phyloP scores from a whole-genome alignment of 257 asterid species.

The Forsythia viridissima region DNA sequence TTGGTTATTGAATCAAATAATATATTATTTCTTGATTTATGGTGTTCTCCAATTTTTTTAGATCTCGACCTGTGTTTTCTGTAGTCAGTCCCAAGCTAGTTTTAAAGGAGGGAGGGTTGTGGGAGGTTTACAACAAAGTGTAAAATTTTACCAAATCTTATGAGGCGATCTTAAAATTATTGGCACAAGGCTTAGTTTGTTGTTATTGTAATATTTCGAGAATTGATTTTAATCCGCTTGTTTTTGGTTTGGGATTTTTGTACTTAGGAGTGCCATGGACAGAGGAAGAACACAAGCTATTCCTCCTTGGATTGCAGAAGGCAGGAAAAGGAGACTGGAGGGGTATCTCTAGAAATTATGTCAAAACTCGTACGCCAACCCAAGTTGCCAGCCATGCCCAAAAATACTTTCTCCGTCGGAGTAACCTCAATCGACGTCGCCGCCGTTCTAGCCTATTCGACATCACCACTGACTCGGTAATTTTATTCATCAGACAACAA shows the following conservation, averaged over 20 bases:
- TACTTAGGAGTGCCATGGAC: conserved; percentile 84
- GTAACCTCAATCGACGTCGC: conserved; percentile 74
- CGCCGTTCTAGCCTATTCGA: conserved; percentile 94
- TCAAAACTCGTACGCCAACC: conserved; percentile 88
- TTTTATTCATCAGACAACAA: background rate
- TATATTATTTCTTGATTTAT: background rate
- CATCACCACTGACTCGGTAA: conserved; percentile 82
- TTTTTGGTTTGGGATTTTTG: conserved; percentile 9
- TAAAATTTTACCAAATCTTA: background rate
- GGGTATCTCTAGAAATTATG: conserved; percentile 83
- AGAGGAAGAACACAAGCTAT: conserved; percentile 84
- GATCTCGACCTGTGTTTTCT: background rate
- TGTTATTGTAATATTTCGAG: background rate
- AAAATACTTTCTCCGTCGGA: conserved; percentile 80
- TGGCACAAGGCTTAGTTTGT: background rate
- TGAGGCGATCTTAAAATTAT: background rate
- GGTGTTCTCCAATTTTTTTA: background rate
- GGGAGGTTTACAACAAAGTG: background rate
- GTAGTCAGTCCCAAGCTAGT: background rate
- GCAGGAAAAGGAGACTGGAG: conserved; percentile 93
- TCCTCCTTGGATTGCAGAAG: conserved; percentile 78
- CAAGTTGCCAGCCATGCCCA: conserved; percentile 98
- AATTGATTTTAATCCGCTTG: background rate
- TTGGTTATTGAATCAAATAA: background rate
- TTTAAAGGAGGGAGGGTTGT: background rate